Evolutionary conservation across 192 early-diverging fungal species (phyloP).

Genomic region (Entophlyctis luteolus): DNA sequence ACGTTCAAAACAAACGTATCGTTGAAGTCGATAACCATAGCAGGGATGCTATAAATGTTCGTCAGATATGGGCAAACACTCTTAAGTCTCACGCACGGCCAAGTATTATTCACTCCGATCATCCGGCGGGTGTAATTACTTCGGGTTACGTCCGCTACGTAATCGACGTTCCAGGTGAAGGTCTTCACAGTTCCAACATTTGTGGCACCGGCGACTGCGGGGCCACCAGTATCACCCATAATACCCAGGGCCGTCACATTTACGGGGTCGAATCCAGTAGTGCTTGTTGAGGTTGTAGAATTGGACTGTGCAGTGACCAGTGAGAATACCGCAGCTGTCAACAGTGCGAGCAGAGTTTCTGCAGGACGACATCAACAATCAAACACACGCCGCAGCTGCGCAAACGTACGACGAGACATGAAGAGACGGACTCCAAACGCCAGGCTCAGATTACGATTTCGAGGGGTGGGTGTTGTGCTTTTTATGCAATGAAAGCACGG

Average conservation of each 20-base stretch:
- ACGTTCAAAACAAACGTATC: slow-evolving; percentile 38
- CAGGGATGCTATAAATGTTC: slow-evolving; percentile 39
- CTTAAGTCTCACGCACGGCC: slow-evolving; percentile 28
- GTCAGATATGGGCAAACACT: slow-evolving; percentile 33
- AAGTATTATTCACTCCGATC: slow-evolving; percentile 42
- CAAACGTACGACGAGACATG: no score
- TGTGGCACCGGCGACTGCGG: neutral
- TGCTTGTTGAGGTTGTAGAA: no score
- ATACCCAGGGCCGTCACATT: no score
- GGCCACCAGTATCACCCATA: slow-evolving; percentile 9
- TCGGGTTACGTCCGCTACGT: slow-evolving; percentile 50
- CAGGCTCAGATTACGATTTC: no score
- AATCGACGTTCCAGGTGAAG: slow-evolving; percentile 37
- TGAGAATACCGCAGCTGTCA: neutral
- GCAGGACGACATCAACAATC: no score
- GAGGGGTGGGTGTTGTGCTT: no score
- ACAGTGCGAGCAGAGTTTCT: neutral
- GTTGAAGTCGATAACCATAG: slow-evolving; percentile 22
- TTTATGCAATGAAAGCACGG: no score
- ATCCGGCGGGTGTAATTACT: slow-evolving; percentile 44
- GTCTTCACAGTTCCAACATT: slow-evolving; percentile 31
- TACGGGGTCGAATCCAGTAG: no score
- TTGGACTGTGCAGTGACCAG: no score
- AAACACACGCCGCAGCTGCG: no score
- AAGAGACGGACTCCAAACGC: no score